These are phyloP conservation scores for Fusarium setosum DNA, from an alignment of 2,329 filamentous ascomycete genomes.

Conservation along the genomic window DNA sequence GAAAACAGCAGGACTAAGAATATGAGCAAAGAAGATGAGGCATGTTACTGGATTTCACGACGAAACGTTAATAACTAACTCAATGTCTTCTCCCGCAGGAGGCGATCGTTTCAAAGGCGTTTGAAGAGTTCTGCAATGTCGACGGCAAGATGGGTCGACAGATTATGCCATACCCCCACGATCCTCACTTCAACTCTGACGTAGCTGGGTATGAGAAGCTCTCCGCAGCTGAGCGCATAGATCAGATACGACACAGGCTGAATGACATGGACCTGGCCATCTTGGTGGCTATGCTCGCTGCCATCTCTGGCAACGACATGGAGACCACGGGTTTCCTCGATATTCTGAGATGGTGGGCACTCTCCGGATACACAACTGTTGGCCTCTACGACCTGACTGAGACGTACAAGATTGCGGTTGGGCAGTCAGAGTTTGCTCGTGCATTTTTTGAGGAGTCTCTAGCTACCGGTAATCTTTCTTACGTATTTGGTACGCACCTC, in stretches of 20 bases:
- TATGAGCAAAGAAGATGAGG: too few relatives aligned
- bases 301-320: conserved; percentile 6
- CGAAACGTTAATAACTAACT: too few relatives aligned
- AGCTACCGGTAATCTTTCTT: conserved; percentile 8
- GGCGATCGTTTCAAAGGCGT: too few relatives aligned
- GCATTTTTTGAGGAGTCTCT: conserved; percentile 12
- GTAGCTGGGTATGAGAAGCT: conserved; percentile 41
- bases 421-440: conserved; percentile 11
- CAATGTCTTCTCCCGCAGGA: too few relatives aligned
- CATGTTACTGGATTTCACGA: too few relatives aligned
- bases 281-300: neutral
- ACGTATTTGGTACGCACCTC: conserved; percentile 5
- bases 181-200: conserved; percentile 26
- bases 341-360: conserved; percentile 12
- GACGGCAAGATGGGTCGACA: conserved; percentile 34
- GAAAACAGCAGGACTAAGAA: too few relatives aligned
- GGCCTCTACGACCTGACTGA: conserved; percentile 17
- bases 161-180: conserved; percentile 15
- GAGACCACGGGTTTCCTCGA: conserved; percentile 3
- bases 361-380: neutral
- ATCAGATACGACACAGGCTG: conserved; percentile 44
- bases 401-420: conserved; percentile 7
- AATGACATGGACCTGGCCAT: conserved; percentile 20
- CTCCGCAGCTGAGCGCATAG: conserved; percentile 41
- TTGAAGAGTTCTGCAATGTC: conserved; percentile 11